phyloP scores from a whole-genome alignment of 208 protist species.

The Strigomonas galati region DNA sequence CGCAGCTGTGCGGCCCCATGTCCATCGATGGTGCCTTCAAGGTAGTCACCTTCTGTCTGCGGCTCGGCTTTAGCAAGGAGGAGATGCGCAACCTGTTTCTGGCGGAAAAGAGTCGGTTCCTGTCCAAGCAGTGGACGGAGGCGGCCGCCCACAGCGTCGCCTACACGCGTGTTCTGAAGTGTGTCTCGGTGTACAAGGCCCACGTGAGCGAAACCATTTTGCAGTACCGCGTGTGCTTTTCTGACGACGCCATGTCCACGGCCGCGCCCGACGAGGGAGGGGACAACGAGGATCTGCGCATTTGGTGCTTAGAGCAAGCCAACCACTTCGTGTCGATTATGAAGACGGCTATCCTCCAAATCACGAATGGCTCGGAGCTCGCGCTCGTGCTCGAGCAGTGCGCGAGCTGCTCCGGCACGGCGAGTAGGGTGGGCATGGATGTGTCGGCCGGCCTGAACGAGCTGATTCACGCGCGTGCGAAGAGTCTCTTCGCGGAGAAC shows the following conservation, averaged over 20 bases:
- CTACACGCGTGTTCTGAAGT: constrained; percentile 59
- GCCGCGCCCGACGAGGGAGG: constrained; percentile 9
- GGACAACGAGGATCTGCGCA: constrained; percentile 24
- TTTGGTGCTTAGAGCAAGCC: constrained; percentile 59
- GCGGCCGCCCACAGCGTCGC: constrained; percentile 36
- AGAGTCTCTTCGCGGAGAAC: constrained; percentile 52
- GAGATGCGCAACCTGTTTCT: constrained; percentile 58
- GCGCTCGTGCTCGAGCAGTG: constrained; percentile 74
- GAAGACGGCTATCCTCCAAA: constrained; percentile 28
- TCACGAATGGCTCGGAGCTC: constrained; percentile 77
- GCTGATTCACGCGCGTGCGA: constrained; percentile 43
- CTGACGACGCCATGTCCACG: constrained; percentile 11
- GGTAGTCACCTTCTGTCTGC: constrained; percentile 51
- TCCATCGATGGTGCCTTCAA: constrained; percentile 68
- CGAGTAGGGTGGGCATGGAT: constrained; percentile 50
- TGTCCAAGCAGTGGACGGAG: constrained; percentile 39
- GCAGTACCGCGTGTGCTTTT: constrained; percentile 78
- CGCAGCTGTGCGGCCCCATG: constrained; percentile 51
- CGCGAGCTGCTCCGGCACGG: constrained; percentile 28
- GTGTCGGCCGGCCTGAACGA: constrained; percentile 41
- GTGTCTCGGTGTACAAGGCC: constrained; percentile 71
- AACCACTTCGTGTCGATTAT: constrained; percentile 41
- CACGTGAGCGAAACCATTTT: constrained; percentile 68
- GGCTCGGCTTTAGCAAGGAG: constrained; percentile 34
- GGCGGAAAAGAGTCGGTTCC: constrained; percentile 34